These are phyloP conservation scores for Tribonema minus DNA, from an alignment of 108 stramenopile species.

Conservation along the genomic window DNA sequence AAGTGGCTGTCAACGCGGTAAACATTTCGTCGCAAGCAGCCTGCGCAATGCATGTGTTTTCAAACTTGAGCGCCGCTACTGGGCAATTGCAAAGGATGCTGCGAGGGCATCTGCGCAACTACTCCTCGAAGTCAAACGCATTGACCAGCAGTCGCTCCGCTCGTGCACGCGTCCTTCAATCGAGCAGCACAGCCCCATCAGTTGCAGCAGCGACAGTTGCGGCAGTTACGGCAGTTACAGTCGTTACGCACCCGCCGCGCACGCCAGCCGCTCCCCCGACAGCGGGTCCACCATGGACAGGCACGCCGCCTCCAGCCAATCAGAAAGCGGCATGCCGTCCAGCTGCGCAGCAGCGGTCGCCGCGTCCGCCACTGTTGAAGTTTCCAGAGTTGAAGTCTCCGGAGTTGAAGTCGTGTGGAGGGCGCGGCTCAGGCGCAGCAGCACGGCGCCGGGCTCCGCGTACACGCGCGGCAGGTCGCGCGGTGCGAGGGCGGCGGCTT, in stretches of 20 bases:
- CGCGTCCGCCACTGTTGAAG: background rate
- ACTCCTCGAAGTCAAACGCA: no score
- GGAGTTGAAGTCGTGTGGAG: background rate
- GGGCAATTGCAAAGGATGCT: no score
- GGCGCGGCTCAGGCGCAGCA: background rate
- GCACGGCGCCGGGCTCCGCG: background rate
- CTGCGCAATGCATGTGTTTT: no score
- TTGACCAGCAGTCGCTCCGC: no score
- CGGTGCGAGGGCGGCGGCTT: background rate
- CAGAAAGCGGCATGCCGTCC: constrained; percentile 8
- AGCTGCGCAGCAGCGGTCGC: background rate
- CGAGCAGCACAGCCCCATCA: no score
- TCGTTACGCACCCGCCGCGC: background rate
- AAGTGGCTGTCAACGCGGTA: no score
- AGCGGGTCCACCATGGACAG: constrained; percentile 15
- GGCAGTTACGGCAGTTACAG: no score
- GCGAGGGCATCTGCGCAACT: no score
- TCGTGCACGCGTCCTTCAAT: no score
- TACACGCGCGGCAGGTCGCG: constrained; percentile 10
- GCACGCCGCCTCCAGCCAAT: constrained; percentile 12
- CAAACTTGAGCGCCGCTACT: no score
- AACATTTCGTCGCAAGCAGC: no score
- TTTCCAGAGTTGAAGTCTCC: background rate
- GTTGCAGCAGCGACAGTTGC: no score
- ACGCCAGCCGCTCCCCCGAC: background rate